Conservation (phyloP, 768 basidiomycete species). For the Saitozyma sp. region DNA sequence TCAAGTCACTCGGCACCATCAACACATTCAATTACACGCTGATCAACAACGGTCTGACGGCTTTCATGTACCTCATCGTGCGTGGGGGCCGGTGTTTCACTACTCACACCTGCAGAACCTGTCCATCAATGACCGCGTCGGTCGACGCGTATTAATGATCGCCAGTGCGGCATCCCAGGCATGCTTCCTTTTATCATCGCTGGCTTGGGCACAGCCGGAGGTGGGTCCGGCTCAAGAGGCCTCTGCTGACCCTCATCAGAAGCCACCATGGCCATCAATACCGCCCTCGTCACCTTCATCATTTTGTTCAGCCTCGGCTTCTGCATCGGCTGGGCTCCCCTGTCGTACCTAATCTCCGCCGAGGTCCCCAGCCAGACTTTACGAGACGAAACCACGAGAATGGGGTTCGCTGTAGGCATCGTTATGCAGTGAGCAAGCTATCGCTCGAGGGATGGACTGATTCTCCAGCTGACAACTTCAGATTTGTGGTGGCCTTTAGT, state of each 20-base stretch:
- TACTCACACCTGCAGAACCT: neutral
- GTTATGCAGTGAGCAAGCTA: neutral
- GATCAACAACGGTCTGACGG: neutral
- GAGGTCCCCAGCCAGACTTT: neutral
- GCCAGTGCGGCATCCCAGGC: constrained; percentile 2
- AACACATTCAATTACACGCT: constrained; percentile 4
- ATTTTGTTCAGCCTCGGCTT: neutral
- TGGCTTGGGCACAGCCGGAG: neutral
- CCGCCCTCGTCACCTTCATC: no score
- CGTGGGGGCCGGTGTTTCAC: no score
- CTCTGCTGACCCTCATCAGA: constrained; percentile 5
- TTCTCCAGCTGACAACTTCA: neutral
- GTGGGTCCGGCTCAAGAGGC: no score
- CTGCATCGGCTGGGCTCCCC: neutral
- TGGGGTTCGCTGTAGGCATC: constrained; percentile 1
- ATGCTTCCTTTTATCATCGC: constrained; percentile 7
- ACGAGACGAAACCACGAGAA: neutral
- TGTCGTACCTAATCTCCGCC: neutral
- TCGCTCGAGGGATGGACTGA: neutral
- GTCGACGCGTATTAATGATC: constrained; percentile 9
- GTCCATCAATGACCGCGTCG: neutral
- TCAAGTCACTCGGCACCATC: constrained; percentile 5
- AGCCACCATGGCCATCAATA: no score
- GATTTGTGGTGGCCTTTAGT: constrained; percentile 7
- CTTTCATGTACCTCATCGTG: neutral